These are phyloP conservation scores for Ogataea pignaliae DNA, from an alignment of 805 yeast species.

Conservation along the genomic window DNA sequence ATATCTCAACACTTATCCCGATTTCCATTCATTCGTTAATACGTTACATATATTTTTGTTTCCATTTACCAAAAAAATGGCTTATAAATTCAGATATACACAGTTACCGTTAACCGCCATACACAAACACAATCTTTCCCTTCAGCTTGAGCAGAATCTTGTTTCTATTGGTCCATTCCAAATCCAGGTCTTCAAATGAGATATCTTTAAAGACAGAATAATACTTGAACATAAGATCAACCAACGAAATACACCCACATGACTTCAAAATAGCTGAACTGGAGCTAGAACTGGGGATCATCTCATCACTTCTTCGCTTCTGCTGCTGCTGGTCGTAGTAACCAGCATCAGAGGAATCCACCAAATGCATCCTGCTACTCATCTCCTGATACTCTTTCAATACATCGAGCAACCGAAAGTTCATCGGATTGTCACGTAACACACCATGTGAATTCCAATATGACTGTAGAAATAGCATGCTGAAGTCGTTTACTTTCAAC, in stretches of 20 bases:
- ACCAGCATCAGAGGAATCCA: too few species aligned
- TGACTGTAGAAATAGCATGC: slow-evolving; percentile 21
- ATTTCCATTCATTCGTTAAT: too few species aligned
- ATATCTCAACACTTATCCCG: too few species aligned
- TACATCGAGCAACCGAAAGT: slow-evolving; percentile 2
- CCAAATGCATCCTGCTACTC: neutral
- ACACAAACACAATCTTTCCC: slow-evolving; percentile 22
- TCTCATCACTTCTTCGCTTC: too few species aligned
- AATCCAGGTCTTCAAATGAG: slow-evolving; percentile 10
- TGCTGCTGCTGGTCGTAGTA: too few species aligned
- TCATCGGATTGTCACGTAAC: slow-evolving; percentile 3
- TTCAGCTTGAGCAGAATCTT: slow-evolving; percentile 18
- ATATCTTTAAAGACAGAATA: slow-evolving; percentile 17
- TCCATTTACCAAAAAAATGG: too few species aligned
- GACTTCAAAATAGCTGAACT: neutral
- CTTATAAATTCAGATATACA: neutral
- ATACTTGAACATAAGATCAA: slow-evolving; percentile 21
- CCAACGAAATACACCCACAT: slow-evolving; percentile 7
- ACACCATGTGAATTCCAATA: slow-evolving; percentile 13
- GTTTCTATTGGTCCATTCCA: slow-evolving; percentile 22
- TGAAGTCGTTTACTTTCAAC: slow-evolving; percentile 25
- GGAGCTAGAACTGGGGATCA: too few species aligned
- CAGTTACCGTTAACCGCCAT: slow-evolving; percentile 1
- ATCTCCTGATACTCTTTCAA: slow-evolving; percentile 9
- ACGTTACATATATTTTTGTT: too few species aligned